Evolutionary conservation across 805 yeast species (phyloP).

Genomic region (Priceomyces fermenticarens): DNA sequence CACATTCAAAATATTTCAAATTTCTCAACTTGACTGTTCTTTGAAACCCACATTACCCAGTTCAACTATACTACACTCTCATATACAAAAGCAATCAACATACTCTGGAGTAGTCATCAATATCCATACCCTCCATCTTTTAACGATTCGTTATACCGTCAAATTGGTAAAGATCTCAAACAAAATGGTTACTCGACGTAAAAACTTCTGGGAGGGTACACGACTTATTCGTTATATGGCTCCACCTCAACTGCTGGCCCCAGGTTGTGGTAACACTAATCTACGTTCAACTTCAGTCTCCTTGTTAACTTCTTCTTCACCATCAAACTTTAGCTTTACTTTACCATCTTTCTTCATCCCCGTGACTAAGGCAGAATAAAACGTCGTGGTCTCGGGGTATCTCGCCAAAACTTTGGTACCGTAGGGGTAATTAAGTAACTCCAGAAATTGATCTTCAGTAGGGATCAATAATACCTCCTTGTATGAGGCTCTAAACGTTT

Average conservation of each 20-base stretch:
- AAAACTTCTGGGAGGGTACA: background rate
- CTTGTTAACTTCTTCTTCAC: conserved; percentile 94
- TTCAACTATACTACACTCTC: background rate
- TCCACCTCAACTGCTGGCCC: too few relatives aligned
- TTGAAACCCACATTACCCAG: background rate
- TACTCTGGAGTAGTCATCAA: conserved; percentile 62
- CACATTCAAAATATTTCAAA: background rate
- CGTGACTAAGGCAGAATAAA: conserved; percentile 89
- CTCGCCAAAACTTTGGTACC: conserved; percentile 86
- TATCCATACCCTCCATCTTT: conserved; percentile 59
- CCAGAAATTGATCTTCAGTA: conserved; percentile 39
- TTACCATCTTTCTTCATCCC: conserved; percentile 72
- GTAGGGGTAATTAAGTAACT: conserved; percentile 55
- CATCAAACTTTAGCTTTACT: conserved; percentile 83
- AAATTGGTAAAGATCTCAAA: conserved; percentile 7
- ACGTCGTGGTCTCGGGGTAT: conserved; percentile 96
- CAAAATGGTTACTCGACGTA: conserved; percentile 6
- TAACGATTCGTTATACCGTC: conserved; percentile 4
- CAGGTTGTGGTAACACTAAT: conserved; percentile 75
- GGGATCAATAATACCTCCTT: conserved; percentile 79
- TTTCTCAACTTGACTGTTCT: background rate
- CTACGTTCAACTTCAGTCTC: conserved; percentile 90
- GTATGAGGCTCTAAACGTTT: conserved; percentile 75
- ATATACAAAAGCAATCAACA: conserved; percentile 20
- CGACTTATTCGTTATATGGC: too few relatives aligned